A percentile compares a stretch with the other conserved stretches of the same genome.
phyloP scores from a whole-genome alignment of 202 grass and related monocot genomes.

The Schoenoplectus triqueter region DNA sequence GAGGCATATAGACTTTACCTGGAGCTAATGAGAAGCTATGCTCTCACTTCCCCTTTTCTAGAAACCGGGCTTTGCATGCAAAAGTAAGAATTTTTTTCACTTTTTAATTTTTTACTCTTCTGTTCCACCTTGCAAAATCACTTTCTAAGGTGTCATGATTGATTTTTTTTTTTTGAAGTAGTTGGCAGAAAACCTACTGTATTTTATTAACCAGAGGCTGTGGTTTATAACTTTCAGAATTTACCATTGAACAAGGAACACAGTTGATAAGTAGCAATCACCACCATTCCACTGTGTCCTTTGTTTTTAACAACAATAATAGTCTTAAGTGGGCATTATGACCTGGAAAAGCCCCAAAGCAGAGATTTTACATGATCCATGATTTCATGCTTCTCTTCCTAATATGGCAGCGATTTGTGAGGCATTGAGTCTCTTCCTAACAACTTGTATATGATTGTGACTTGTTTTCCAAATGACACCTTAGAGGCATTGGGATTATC shows the following conservation, averaged over 20 bases:
- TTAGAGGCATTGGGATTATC: conserved; percentile 15
- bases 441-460: conserved; percentile 7
- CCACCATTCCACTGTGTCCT: not conserved
- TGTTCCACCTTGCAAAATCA: not conserved
- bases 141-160: not conserved
- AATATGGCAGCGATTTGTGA: not conserved
- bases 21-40: conserved; percentile 68
- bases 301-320: not conserved
- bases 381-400: not conserved
- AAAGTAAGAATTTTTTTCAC: conserved; percentile 53
- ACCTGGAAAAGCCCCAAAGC: no score
- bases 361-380: not conserved
- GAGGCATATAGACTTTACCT: conserved; percentile 90
- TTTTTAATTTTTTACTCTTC: not conserved
- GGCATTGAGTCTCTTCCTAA: not conserved
- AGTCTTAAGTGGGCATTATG: conserved; percentile 6
- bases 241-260: not conserved
- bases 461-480: conserved; percentile 4
- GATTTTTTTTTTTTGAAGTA: no score
- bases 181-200: no score
- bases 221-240: not conserved
- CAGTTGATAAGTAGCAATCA: not conserved
- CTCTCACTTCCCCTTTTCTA: conserved; percentile 46
- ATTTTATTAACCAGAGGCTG: no score
- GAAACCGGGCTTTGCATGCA: conserved; percentile 60